These are phyloP conservation scores for Exophiala viscosa DNA, from an alignment of 2,329 filamentous ascomycete genomes.

Conservation along the genomic window DNA sequence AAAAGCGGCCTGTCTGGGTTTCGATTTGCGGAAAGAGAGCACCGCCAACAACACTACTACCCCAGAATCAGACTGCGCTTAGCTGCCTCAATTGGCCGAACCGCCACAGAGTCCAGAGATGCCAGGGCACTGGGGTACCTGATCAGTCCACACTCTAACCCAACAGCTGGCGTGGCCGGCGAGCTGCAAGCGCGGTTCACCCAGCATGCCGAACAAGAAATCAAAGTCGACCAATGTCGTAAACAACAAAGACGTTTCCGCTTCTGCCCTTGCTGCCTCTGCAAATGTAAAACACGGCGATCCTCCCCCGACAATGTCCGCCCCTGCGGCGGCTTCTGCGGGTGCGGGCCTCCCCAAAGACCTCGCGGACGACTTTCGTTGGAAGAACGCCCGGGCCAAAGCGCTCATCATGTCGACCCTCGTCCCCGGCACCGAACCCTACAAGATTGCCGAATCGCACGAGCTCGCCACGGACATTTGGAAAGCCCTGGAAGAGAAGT, in stretches of 20 bases:
- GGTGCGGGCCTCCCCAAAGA: background rate
- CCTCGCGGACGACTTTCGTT: conserved; percentile 11
- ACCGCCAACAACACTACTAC: no score
- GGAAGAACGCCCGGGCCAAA: conserved; percentile 21
- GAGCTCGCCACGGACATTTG: conserved; percentile 23
- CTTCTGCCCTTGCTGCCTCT: background rate
- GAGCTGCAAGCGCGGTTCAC: no score
- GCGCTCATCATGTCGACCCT: conserved; percentile 26
- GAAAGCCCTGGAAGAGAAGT: conserved; percentile 22
- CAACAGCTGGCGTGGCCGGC: no score
- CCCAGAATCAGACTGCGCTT: no score
- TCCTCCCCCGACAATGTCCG: no score
- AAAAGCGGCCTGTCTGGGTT: background rate
- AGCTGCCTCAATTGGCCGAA: no score
- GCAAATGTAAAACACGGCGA: background rate
- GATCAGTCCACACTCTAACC: background rate
- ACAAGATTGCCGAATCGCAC: conserved; percentile 24
- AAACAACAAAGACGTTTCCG: no score
- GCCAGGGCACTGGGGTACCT: conserved; percentile 10
- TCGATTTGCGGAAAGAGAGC: background rate
- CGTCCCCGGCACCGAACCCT: conserved; percentile 22
- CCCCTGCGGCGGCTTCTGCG: no score
- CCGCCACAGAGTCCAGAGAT: background rate
- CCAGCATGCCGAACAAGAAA: conserved; percentile 21
- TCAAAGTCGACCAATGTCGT: conserved; percentile 10